Percentiles rank a stretch among this genome's conserved stretches.
phyloP scores from a whole-genome alignment of 1,139 yeast genomes.

The Yamadazyma oceani region DNA sequence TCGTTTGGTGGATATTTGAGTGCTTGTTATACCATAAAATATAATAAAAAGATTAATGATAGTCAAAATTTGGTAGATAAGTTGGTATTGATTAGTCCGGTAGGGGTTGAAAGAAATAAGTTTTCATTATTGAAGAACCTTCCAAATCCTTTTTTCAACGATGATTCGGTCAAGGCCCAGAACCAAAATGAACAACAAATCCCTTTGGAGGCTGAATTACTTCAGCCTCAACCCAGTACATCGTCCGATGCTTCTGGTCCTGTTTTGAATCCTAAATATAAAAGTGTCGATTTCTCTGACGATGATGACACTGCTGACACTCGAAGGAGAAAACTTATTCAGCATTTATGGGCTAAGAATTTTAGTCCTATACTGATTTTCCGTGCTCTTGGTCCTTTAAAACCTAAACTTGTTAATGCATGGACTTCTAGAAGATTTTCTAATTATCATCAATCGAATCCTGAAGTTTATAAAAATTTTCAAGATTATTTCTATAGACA shows the following conservation, averaged over 20 bases:
- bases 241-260: neutral
- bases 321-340: constrained; percentile 25
- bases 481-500: constrained; percentile 45
- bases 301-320: constrained; percentile 16
- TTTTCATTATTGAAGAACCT: constrained; percentile 28
- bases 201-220: constrained; percentile 12
- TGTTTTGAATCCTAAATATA: constrained; percentile 12
- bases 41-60: constrained; percentile 37
- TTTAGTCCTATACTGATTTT: constrained; percentile 39
- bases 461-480: constrained; percentile 31
- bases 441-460: constrained; percentile 31
- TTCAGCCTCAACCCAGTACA: constrained; percentile 5
- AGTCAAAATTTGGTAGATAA: constrained; percentile 35
- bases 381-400: constrained; percentile 37
- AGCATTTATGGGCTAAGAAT: constrained; percentile 38
- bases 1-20: constrained; percentile 92
- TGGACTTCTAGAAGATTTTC: constrained; percentile 48
- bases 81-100: constrained; percentile 45
- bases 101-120: constrained; percentile 43
- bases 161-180: constrained; percentile 27
- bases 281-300: constrained; percentile 7
- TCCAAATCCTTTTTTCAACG: constrained; percentile 19
- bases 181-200: constrained; percentile 28
- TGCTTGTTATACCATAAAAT: constrained; percentile 71
- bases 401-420: constrained; percentile 35